Evolutionary conservation across 2,329 filamentous ascomycete species (phyloP), one percentile per base, ranked within the genome.

Genomic region (Ophiostoma pallidulum): DNA sequence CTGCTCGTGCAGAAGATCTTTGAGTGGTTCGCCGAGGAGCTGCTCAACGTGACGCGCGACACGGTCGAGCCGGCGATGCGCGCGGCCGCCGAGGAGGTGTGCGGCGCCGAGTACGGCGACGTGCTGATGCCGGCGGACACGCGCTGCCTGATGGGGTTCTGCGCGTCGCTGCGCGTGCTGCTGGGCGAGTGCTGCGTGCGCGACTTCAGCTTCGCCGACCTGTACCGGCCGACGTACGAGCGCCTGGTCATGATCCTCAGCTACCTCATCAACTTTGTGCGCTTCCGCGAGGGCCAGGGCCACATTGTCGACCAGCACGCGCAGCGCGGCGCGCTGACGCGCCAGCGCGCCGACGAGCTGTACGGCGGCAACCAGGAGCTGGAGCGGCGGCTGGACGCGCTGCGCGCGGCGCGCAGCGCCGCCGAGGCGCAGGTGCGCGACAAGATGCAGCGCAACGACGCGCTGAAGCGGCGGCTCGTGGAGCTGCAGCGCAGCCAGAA

Each of bases 191-290:
- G 92, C 62, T 89, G 89, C 40, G 86, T 98, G 57, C 83, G 82
- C 52, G 92, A 98, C 65, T 95, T 98, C 59, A 88, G 85, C 31
- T 95, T 97, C 66, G 82, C 82, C 51, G 92, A 98, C 64, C 72
- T 98, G 6, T 91, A 94, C 63, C 85, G 84, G 63, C 92, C 92
- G 14, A 94, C 88, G 1, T 86, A 94, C 61, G 84, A 87, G 49
- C 85, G 92, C 38, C 76, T 97, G 13, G 84, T 91, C 60, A 94
- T 92, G 69, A 94, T 97, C 60, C 92, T 98, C 64, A 94, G 87
- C 55, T 96, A 96, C 66, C 78, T 97, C 54, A 98, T 98, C 72
- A 98, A 98, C 68, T 98, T 98, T 66, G 90, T 97, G 56, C 82
- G 92, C 45, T 98, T 97, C 68, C 85, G 92, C 58, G 90, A 96